A percentile compares a stretch with the other conserved stretches of the same genome.
Evolutionary conservation across 768 basidiomycete genomes (phyloP).

Genomic region (Amanita inopinata): DNA sequence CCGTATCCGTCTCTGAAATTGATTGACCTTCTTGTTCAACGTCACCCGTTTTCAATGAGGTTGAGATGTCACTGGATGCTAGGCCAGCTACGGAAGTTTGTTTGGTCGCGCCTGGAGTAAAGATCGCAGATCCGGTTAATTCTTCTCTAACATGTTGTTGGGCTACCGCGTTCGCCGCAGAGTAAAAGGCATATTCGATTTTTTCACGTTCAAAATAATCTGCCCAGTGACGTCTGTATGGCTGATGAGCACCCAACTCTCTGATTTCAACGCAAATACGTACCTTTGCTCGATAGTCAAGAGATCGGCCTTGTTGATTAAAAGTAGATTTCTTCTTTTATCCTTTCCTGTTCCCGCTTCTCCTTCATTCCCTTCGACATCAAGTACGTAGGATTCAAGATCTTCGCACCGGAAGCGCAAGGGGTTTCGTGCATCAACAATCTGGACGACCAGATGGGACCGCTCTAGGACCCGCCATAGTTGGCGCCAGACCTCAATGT

Average conservation of each 20-base stretch:
- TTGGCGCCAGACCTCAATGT: slow-evolving; percentile 97
- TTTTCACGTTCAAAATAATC: slow-evolving; percentile 76
- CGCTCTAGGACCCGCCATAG: slow-evolving; percentile 95
- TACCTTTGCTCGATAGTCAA: slow-evolving; percentile 82
- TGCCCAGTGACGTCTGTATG: slow-evolving; percentile 71
- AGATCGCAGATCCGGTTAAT: slow-evolving; percentile 22
- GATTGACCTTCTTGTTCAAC: too few relatives aligned
- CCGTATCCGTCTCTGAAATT: slow-evolving; percentile 15
- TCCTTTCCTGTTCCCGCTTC: slow-evolving; percentile 70
- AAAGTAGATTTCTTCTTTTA: slow-evolving; percentile 63
- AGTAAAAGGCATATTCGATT: slow-evolving; percentile 85
- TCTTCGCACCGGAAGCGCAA: slow-evolving; percentile 89
- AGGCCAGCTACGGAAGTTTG: too few relatives aligned
- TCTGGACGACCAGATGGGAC: slow-evolving; percentile 90
- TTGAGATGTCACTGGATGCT: too few relatives aligned
- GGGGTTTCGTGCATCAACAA: slow-evolving; percentile 94
- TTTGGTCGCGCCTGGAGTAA: slow-evolving; percentile 12
- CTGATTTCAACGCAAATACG: neutral
- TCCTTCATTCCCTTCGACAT: slow-evolving; percentile 77
- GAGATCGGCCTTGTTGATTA: slow-evolving; percentile 96
- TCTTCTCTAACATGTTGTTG: slow-evolving; percentile 67
- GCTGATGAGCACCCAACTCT: slow-evolving; percentile 2
- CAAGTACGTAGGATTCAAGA: slow-evolving; percentile 74
- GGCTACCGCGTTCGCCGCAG: slow-evolving; percentile 80
- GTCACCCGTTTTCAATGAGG: too few relatives aligned